Conservation (phyloP, 352 stramenopile genomes). For the Phytophthora chlamydospora region DNA sequence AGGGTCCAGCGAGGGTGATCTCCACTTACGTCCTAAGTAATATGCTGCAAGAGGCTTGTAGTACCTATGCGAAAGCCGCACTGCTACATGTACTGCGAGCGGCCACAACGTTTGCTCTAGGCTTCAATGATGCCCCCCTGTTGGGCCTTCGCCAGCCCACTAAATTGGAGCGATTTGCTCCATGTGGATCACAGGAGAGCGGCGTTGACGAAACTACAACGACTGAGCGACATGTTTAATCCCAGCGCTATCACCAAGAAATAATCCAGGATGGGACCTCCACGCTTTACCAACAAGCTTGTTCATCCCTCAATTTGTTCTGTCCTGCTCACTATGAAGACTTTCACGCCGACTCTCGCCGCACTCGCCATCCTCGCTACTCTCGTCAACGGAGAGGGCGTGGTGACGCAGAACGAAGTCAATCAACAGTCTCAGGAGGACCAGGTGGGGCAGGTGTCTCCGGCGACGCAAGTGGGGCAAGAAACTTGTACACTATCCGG, state of each 20-base stretch:
- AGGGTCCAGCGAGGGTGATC: too few relatives aligned
- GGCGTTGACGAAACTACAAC: slow-evolving; percentile 15
- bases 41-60: too few relatives aligned
- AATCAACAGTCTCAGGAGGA: slow-evolving; percentile 9
- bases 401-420: slow-evolving; percentile 14
- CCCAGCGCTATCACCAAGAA: too few relatives aligned
- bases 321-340: slow-evolving; percentile 17
- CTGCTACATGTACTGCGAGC: too few relatives aligned
- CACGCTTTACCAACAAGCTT: too few relatives aligned
- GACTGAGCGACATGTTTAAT: too few relatives aligned
- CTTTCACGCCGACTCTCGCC: slow-evolving; percentile 5
- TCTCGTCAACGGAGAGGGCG: slow-evolving; percentile 6
- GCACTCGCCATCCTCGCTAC: slow-evolving; percentile 11
- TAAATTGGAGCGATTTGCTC: slow-evolving; percentile 26
- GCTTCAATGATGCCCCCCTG: slow-evolving; percentile 15
- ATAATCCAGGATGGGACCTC: too few relatives aligned
- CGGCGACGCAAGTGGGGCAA: slow-evolving; percentile 21
- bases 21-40: too few relatives aligned
- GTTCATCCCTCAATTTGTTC: slow-evolving; percentile 22
- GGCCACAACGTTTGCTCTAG: too few relatives aligned
- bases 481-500: slow-evolving; percentile 34
- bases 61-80: too few relatives aligned
- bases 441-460: slow-evolving; percentile 18
- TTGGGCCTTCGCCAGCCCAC: neutral
- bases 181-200: slow-evolving; percentile 20